phyloP scores from a whole-genome alignment of 768 basidiomycete species.

The Thelephora ganbajun region DNA sequence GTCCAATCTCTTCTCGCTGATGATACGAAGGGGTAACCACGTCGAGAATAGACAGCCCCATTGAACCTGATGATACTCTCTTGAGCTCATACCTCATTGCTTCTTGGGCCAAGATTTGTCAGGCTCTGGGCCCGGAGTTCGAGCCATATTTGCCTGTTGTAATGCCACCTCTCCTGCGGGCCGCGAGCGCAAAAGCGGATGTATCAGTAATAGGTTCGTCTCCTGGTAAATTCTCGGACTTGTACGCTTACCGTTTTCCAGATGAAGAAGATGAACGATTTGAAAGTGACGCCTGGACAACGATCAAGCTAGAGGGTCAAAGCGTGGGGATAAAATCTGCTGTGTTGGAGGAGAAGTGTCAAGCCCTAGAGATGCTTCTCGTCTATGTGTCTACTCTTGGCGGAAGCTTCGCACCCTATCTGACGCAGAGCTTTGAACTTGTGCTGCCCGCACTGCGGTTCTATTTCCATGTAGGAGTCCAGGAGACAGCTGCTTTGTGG shows the following conservation, averaged over 20 bases:
- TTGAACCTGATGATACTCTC: constrained; percentile 61
- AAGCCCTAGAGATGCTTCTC: constrained; percentile 78
- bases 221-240: background rate
- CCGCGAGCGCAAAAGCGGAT: constrained; percentile 72
- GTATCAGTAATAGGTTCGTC: constrained; percentile 54
- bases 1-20: constrained; percentile 9
- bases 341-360: constrained; percentile 75
- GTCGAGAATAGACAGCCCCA: constrained; percentile 36
- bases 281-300: constrained; percentile 68
- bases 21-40: background rate
- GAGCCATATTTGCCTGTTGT: constrained; percentile 78
- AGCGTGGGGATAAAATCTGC: constrained; percentile 68
- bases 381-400: constrained; percentile 65
- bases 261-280: constrained; percentile 39
- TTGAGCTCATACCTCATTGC: constrained; percentile 64
- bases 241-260: background rate
- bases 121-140: constrained; percentile 73
- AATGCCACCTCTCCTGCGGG: constrained; percentile 63
- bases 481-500: constrained; percentile 66
- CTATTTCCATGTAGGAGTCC: constrained; percentile 75
- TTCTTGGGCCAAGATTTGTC: constrained; percentile 84
- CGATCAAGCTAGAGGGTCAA: constrained; percentile 63
- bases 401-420: constrained; percentile 54
- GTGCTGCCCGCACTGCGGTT: constrained; percentile 59
- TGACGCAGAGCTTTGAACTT: constrained; percentile 57